These are phyloP conservation scores for Fraxinus baroniana DNA, from an alignment of 305 asterid species.

Conservation along the genomic window DNA sequence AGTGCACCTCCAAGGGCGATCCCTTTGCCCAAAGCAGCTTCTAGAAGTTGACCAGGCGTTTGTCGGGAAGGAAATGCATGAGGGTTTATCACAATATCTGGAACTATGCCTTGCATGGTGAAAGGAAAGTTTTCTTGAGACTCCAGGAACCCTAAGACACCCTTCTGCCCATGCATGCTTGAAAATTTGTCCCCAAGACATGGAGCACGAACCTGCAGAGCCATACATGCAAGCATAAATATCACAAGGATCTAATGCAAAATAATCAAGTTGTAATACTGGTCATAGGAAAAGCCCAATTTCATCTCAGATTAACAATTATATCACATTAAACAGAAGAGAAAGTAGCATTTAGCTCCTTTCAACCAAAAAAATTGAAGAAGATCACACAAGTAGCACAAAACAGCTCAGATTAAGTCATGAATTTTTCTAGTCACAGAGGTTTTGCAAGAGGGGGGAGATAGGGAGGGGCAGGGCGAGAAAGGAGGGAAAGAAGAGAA, in stretches of 20 bases:
- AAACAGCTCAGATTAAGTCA: not conserved
- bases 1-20: conserved; percentile 71
- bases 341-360: too few relatives aligned
- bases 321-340: too few relatives aligned
- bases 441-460: not conserved
- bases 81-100: conserved; percentile 92
- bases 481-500: too few relatives aligned
- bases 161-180: conserved; percentile 99
- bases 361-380: too few relatives aligned
- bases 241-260: not conserved
- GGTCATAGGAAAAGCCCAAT: not conserved
- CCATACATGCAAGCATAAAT: conserved; percentile 6
- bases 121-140: conserved; percentile 91
- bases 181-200: conserved; percentile 92
- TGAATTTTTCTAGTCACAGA: not conserved
- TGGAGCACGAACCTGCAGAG: conserved; percentile 78
- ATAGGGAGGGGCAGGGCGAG: not conserved
- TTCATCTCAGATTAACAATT: not conserved
- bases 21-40: conserved; percentile 87
- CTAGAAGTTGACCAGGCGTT: conserved; percentile 93
- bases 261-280: not conserved
- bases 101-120: conserved; percentile 81
- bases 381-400: not conserved
- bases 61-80: conserved; percentile 96
- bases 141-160: conserved; percentile 77